Evolutionary conservation across 192 early-diverging fungal genomes (phyloP), one percentile per base, ranked within the genome.

Genomic region (Diversispora epigaea): DNA sequence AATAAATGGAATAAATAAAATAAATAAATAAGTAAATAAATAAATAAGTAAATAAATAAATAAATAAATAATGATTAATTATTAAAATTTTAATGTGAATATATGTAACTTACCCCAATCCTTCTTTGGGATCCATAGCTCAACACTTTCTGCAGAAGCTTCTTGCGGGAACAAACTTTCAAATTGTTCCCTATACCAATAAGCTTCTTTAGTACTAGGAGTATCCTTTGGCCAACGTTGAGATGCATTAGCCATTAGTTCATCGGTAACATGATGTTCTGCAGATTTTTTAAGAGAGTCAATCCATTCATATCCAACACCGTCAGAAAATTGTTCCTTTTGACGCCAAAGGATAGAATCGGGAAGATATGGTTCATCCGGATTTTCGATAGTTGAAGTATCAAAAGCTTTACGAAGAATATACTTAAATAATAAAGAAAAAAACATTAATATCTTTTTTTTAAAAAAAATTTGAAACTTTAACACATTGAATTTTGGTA

Each of bases 261-360:
- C 93, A 66, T 98, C 95, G 32, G 91, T 90, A 8, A 99, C 89
- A 57, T 86, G 85, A 45, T 70, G 65, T 44, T 86, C 82, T 15
- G 93, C 84, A 65, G 84, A 83, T 10, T 91, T 89, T 86, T 95
- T 96, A 63, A 99, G 85, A n/a, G 90, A 84, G 81, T 99, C 97
- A 75, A 99, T 99, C 97, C 97, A 99, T 72, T 86, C 83, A 86
- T 99, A 99, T 19, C 97, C 97, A 47, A 99, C 97, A 73, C 97
- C 97, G 76, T 99, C 97, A 47, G 91, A 93, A 88, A 99, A 98
- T 83, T 99, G 97, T 84, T 99, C 97, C 90, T 99, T 97, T 83
- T 98, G 97, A 76, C 96, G 89, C 96, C 96, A 98, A 44, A 98
- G 88, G 66, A 98, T 91, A 43, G 91, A 90, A 65, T 84, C 86